phyloP scores from a whole-genome alignment of 208 protist species.

The Leishmania guyanensis region DNA sequence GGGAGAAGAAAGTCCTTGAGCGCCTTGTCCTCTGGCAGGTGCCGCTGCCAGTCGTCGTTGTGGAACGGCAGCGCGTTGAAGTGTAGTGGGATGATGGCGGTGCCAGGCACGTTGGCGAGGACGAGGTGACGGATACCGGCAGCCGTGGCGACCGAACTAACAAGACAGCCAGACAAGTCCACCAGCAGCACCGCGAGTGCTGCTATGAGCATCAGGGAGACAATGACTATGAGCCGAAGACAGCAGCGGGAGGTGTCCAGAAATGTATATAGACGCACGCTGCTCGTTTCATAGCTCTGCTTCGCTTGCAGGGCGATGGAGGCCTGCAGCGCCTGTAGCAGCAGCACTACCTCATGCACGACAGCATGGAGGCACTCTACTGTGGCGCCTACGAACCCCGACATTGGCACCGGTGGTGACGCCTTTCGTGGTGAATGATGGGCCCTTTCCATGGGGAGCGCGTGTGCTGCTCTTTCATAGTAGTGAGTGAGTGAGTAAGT shows the following conservation, averaged over 20 bases:
- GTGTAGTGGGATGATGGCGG: slow-evolving; percentile 45
- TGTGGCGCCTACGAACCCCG: slow-evolving; percentile 2
- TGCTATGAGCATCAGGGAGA: slow-evolving; percentile 25
- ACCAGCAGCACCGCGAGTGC: slow-evolving; percentile 5
- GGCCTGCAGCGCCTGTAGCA: slow-evolving; percentile 5
- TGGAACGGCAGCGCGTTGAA: slow-evolving; percentile 68
- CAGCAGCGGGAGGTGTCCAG: slow-evolving; percentile 17
- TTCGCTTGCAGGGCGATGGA: neutral
- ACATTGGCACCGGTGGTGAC: neutral
- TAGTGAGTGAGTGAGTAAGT: neutral
- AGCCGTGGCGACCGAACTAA: slow-evolving; percentile 35
- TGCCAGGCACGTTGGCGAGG: slow-evolving; percentile 50
- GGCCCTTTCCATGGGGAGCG: neutral
- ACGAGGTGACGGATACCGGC: slow-evolving; percentile 39
- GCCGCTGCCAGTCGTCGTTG: slow-evolving; percentile 59
- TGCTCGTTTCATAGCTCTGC: slow-evolving; percentile 3
- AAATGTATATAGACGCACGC: neutral
- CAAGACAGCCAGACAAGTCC: slow-evolving; percentile 30
- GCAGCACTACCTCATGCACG: slow-evolving; percentile 4
- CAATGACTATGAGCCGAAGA: slow-evolving; percentile 17
- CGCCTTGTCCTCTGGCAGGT: slow-evolving; percentile 26
- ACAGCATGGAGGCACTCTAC: slow-evolving; percentile 17
- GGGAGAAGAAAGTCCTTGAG: slow-evolving; percentile 33
- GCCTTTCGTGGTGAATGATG: neutral
- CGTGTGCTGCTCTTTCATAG: neutral